Conservation (phyloP, 2,329 filamentous ascomycete species). For the Monosporascus sp. region DNA sequence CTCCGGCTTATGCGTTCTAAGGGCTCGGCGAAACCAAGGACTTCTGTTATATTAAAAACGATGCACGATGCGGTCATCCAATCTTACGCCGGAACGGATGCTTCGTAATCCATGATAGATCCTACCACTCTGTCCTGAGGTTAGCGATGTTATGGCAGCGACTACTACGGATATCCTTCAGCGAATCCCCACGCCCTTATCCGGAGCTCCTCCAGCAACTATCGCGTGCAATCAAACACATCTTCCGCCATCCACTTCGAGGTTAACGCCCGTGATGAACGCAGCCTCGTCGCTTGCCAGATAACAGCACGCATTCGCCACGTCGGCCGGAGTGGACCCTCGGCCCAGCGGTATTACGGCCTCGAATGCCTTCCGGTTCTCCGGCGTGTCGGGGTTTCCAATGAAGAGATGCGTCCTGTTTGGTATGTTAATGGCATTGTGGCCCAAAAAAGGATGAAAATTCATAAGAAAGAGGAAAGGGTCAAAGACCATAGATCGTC, state of each 20-base stretch:
- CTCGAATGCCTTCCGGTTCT: constrained; percentile 51
- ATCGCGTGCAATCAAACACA: constrained; percentile 16
- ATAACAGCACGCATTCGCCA: constrained; percentile 66
- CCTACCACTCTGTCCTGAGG: too few relatives aligned
- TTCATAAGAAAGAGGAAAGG: too few relatives aligned
- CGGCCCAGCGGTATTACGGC: constrained; percentile 50
- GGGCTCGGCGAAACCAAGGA: neutral
- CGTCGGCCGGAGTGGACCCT: constrained; percentile 54
- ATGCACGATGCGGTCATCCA: neutral
- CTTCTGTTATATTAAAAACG: neutral
- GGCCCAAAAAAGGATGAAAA: too few relatives aligned
- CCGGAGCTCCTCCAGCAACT: neutral
- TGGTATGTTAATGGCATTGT: too few relatives aligned
- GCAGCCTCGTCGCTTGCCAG: constrained; percentile 65
- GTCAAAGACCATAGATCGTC: too few relatives aligned
- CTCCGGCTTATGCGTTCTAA: neutral
- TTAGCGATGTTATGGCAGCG: too few relatives aligned
- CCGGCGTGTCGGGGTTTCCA: constrained; percentile 56
- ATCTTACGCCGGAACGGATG: too few relatives aligned
- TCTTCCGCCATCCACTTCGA: constrained; percentile 46
- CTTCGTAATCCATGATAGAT: too few relatives aligned
- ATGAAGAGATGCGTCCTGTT: constrained; percentile 44
- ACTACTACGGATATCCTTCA: too few relatives aligned
- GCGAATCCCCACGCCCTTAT: neutral
- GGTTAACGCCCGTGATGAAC: constrained; percentile 68